Percentiles rank a stretch among this genome's conserved stretches.
These are phyloP conservation scores for Aspergillus brasiliensis DNA, from an alignment of 2,329 filamentous ascomycete species.

Conservation along the genomic window DNA sequence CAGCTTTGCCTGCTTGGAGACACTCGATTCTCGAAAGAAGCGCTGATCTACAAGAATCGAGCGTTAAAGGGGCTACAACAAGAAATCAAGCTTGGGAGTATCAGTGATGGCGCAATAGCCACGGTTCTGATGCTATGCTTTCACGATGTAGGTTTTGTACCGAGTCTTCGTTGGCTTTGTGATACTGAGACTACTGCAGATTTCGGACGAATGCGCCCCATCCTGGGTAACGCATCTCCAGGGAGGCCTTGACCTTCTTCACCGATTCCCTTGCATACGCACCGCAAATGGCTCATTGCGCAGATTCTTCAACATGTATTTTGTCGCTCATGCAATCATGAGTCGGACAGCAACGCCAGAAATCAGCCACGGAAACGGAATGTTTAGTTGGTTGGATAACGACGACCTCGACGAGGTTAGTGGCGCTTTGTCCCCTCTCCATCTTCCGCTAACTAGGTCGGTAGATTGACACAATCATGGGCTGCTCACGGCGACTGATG, in stretches of 20 bases:
- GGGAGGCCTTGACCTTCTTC: slow-evolving; percentile 29
- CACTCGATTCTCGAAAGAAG: slow-evolving; percentile 24
- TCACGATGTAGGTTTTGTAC: slow-evolving; percentile 27
- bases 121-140: slow-evolving; percentile 39
- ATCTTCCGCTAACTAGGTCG: not conserved
- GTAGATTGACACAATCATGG: slow-evolving; percentile 35
- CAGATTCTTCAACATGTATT: slow-evolving; percentile 29
- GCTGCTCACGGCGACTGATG: slow-evolving; percentile 35
- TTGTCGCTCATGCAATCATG: slow-evolving; percentile 39
- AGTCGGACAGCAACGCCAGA: slow-evolving; percentile 22
- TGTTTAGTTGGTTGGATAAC: slow-evolving; percentile 23
- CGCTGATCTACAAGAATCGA: slow-evolving; percentile 28
- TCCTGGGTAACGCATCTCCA: slow-evolving; percentile 37
- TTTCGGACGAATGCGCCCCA: slow-evolving; percentile 34
- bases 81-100: slow-evolving; percentile 18
- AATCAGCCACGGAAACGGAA: not conserved
- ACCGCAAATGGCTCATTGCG: slow-evolving; percentile 15
- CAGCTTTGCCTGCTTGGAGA: slow-evolving; percentile 31
- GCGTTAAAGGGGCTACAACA: slow-evolving; percentile 29
- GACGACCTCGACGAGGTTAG: slow-evolving; percentile 29
- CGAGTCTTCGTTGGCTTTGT: too few species aligned
- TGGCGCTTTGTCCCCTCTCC: not conserved
- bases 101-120: slow-evolving; percentile 29
- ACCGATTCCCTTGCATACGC: slow-evolving; percentile 7
- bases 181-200: slow-evolving; percentile 15